Base-by-base conservation (phyloP, 106 monocot species). In the Dendrobium nobile region DNA sequence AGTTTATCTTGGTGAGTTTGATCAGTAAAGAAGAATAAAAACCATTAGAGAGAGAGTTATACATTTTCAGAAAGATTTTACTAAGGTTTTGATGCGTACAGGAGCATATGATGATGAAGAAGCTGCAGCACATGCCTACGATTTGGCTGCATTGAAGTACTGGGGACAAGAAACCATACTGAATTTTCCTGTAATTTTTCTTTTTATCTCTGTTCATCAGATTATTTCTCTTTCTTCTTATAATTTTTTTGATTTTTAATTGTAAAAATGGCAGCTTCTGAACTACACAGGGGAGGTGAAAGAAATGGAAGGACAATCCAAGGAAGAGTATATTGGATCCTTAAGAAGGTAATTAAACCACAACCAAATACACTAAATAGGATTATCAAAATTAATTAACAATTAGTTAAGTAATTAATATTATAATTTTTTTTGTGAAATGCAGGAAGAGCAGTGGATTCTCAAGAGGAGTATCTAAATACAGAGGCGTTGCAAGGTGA, bases 1-100 rank as follows among this genome's bases (percentile, higher is more conserved):
- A 95, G 95, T 95, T 70, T 93, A 95, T 85, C 93, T 95, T 33
- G 95, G 95, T 95, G 80, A 88, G 95, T 87, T 37, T 27, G 15
- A 40, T 41, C 16, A 5, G 0, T 55, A 11, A 7, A 9, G 4
- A 26, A 47, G 22, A 11, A 15, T 47, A 26, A 31, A 22, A 44
- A 24, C 5, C 20, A 45, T 20, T 22, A 7, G 24, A 26, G 8
- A 26, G n/a, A 4, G 2, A 17, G 16, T 70, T 37, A 2, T 77
- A 48, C 33, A n/a, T 33, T 22, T 22, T 75, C 9, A 59, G 15
- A 58, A 37, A 40, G 26, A n/a, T 48, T 77, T 54, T 77, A 16
- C 27, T 37, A 70, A 37, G 37, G 2, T 15, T 33, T 37, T 19
- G 1, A 26, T 77, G 9, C 31, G 37, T 89, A 31, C 4, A 85